A percentile compares a stretch with the other conserved stretches of the same genome.
Conservation (phyloP, 2,329 filamentous ascomycete genomes). For the Bipolaris sorokiniana region DNA sequence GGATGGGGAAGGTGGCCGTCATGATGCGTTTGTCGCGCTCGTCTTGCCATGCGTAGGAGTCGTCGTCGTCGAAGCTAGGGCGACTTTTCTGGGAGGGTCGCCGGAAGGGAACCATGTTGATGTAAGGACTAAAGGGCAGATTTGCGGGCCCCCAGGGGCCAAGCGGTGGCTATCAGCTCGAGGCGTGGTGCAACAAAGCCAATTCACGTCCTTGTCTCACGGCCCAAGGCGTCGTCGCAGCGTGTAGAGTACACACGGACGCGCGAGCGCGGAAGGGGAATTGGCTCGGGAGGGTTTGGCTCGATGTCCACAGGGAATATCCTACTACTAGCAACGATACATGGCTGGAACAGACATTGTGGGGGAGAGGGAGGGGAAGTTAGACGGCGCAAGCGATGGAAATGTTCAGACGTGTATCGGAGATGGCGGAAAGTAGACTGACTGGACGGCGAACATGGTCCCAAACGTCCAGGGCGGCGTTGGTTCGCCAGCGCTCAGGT, state of each 20-base stretch:
- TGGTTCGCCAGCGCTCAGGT: slow-evolving; percentile 29
- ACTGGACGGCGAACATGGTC: slow-evolving; percentile 17
- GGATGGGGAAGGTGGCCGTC: slow-evolving; percentile 56
- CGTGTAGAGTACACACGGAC: slow-evolving; percentile 36
- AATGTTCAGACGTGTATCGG: slow-evolving; percentile 18
- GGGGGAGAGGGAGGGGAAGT: slow-evolving; percentile 10
- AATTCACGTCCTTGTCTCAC: slow-evolving; percentile 26
- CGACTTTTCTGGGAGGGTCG: slow-evolving; percentile 28
- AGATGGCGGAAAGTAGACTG: slow-evolving; percentile 22
- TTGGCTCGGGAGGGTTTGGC: not conserved
- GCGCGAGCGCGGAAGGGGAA: slow-evolving; percentile 16
- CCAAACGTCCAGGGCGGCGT: slow-evolving; percentile 18
- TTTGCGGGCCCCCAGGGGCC: slow-evolving; percentile 2
- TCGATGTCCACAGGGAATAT: slow-evolving; percentile 13
- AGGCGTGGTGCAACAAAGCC: slow-evolving; percentile 31
- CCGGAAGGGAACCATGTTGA: slow-evolving; percentile 35
- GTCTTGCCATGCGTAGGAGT: slow-evolving; percentile 43
- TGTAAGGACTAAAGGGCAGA: slow-evolving; percentile 3
- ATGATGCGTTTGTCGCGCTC: slow-evolving; percentile 45
- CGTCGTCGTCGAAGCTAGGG: slow-evolving; percentile 27
- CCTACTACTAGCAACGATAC: slow-evolving; percentile 27
- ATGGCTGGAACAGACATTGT: slow-evolving; percentile 29
- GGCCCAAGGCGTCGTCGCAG: slow-evolving; percentile 21
- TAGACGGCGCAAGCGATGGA: slow-evolving; percentile 17
- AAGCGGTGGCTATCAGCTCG: slow-evolving; percentile 27